phyloP scores from a whole-genome alignment of 345 rosid genomes.

The Barbarea vulgaris region DNA sequence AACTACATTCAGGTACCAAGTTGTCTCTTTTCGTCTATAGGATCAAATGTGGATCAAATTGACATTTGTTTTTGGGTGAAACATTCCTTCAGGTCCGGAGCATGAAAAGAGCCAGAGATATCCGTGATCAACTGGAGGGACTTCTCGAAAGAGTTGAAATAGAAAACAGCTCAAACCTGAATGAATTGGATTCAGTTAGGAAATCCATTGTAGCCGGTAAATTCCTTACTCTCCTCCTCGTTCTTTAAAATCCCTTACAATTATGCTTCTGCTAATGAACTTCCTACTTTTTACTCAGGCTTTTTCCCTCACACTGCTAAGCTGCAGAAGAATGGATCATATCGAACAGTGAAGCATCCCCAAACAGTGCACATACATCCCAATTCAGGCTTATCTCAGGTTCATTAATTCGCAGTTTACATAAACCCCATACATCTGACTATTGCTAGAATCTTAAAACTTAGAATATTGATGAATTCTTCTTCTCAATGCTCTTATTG shows the following conservation, averaged over 20 bases:
- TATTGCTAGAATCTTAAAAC: neutral
- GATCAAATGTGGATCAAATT: conserved; percentile 10
- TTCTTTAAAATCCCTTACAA: neutral
- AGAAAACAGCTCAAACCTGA: conserved; percentile 63
- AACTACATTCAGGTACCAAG: conserved; percentile 84
- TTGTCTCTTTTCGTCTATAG: conserved; percentile 12
- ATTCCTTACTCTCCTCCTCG: neutral
- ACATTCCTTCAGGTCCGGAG: conserved; percentile 74
- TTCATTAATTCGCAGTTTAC: conserved; percentile 11
- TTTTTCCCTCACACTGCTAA: conserved; percentile 87
- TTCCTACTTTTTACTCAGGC: conserved; percentile 48
- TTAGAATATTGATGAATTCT: neutral
- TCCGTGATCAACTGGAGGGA: conserved; percentile 92
- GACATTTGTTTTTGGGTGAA: conserved; percentile 23
- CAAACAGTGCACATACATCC: conserved; percentile 97
- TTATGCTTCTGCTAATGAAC: conserved; percentile 23
- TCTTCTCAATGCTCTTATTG: conserved; percentile 8
- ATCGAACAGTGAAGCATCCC: conserved; percentile 85
- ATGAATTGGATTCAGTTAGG: conserved; percentile 71
- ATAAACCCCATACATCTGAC: conserved; percentile 7
- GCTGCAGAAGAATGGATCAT: conserved; percentile 92
- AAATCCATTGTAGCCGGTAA: conserved; percentile 89
- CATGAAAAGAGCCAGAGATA: conserved; percentile 96
- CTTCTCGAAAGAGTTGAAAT: conserved; percentile 97
- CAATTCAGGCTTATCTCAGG: conserved; percentile 94